Percentiles rank a stretch among this genome's conserved stretches.
Conservation (phyloP, 2,329 filamentous ascomycete genomes). For the Monosporascus sp. region DNA sequence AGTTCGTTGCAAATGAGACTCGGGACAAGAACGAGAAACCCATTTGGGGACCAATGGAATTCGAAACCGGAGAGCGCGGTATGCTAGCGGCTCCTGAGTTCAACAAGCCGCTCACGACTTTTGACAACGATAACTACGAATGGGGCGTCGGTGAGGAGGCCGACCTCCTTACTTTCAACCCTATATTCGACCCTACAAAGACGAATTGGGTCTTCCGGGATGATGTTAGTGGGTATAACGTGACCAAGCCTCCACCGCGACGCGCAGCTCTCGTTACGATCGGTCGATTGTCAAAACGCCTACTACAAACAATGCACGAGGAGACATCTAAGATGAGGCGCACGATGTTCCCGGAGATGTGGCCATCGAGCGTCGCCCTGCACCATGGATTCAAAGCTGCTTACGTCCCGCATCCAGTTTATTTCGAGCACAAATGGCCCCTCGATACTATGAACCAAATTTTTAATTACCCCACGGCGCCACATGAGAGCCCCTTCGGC, state of each 20-base stretch:
- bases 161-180: conserved; percentile 56
- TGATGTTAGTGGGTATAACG: conserved; percentile 52
- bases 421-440: conserved; percentile 57
- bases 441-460: conserved; percentile 53
- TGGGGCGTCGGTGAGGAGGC: conserved; percentile 55
- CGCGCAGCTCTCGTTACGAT: conserved; percentile 54
- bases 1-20: conserved; percentile 49
- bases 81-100: conserved; percentile 51
- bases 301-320: conserved; percentile 53
- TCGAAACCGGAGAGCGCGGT: conserved; percentile 35
- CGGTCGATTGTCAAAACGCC: conserved; percentile 43
- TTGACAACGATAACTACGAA: conserved; percentile 60
- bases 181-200: conserved; percentile 51
- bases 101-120: conserved; percentile 51
- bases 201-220: conserved; percentile 54
- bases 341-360: conserved; percentile 60
- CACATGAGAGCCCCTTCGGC: conserved; percentile 49
- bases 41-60: conserved; percentile 55
- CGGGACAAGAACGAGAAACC: conserved; percentile 31
- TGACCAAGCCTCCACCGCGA: conserved; percentile 45
- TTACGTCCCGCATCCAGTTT: conserved; percentile 31
- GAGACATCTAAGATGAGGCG: conserved; percentile 45
- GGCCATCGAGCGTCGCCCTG: background rate
- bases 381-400: background rate
- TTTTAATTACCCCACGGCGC: conserved; percentile 54